Evolutionary conservation across 495 filamentous ascomycete genomes (phyloP).

Genomic region (Lindgomyces ingoldianus): DNA sequence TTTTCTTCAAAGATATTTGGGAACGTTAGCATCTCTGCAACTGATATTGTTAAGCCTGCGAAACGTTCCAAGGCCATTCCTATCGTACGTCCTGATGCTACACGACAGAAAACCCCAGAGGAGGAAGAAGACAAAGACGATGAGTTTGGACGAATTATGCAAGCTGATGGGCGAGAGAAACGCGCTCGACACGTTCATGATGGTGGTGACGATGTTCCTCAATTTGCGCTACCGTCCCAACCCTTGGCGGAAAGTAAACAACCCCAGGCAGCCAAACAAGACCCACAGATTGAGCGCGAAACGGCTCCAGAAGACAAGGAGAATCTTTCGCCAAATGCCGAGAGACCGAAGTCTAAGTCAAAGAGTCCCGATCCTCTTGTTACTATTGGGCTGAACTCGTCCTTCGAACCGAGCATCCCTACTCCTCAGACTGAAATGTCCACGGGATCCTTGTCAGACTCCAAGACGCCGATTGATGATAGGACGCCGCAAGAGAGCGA

Average conservation of each 20-base stretch:
- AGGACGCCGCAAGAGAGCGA: conserved; percentile 27
- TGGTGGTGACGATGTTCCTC: conserved; percentile 67
- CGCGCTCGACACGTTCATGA: conserved; percentile 61
- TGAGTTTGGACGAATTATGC: conserved; percentile 56
- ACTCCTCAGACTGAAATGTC: conserved; percentile 24
- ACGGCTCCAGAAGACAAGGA: conserved; percentile 33
- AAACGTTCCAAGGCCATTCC: conserved; percentile 81
- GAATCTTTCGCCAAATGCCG: conserved; percentile 32
- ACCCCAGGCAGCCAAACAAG: conserved; percentile 28
- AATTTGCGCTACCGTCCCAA: conserved; percentile 53
- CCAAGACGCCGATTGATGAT: conserved; percentile 27
- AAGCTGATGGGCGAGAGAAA: conserved; percentile 67
- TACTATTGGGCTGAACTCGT: neutral
- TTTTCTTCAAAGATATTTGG: conserved; percentile 65
- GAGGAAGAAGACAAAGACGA: conserved; percentile 46
- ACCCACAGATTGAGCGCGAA: conserved; percentile 25
- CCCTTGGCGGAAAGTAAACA: conserved; percentile 26
- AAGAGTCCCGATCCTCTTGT: conserved; percentile 29
- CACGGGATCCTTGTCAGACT: conserved; percentile 13
- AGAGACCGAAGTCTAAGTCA: conserved; percentile 26
- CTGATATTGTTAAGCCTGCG: conserved; percentile 60
- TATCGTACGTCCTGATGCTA: conserved; percentile 67
- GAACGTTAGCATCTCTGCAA: conserved; percentile 61
- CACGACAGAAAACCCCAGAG: conserved; percentile 34
- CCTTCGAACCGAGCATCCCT: conserved; percentile 6